Base-by-base conservation (phyloP, 768 basidiomycete species). In the Termitomyces sp. region DNA sequence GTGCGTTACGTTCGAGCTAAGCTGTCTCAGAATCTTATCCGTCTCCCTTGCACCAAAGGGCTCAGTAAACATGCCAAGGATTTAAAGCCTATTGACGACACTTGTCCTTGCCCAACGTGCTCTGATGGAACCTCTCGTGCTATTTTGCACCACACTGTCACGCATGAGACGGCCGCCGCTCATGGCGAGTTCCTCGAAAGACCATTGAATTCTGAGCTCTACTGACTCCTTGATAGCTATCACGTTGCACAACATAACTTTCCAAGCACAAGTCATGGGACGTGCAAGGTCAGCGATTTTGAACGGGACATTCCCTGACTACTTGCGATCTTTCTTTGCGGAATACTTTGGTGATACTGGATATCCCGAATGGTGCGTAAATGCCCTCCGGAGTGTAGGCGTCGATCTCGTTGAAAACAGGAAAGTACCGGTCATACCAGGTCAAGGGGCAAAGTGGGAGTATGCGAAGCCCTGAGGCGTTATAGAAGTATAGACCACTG, bases 191-290 rank as follows among this genome's bases (percentile, higher is more conserved):
- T 53, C 27, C 38, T 43, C 16, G 40, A 52, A 44, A 42, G 53
- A 42, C 44, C 50, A 54, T 59, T 35, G 50, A 64, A 52, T 38
- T 59, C 50, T 53, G 9, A 58, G 54, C 56, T 57, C 46, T 53
- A 48, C 54, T 56, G 49, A 50, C 32, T 32, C 42, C 50, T 41
- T 41, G 41, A 46, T 64, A 94, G 91, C 89, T 23, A 69, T 93
- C 52, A 92, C 91, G 3, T 77, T 87, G 56, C 91, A 93, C 63
- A 94, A 94, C 66, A 75, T 93, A 56, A 82, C 84, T 39, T 94
- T 93, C 72, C 89, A 94, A 73, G 92, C 91, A 16, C 85, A 83
- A 59, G 73, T 95, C 10, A 92, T 95, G 90, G 89, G 89, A n/a
- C 76, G 81, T 27, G 90, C 88, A 39, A 78, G 93, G 51, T 81